Evolutionary conservation across 768 basidiomycete genomes (phyloP).

Genomic region (Psilocybe tampanensis): DNA sequence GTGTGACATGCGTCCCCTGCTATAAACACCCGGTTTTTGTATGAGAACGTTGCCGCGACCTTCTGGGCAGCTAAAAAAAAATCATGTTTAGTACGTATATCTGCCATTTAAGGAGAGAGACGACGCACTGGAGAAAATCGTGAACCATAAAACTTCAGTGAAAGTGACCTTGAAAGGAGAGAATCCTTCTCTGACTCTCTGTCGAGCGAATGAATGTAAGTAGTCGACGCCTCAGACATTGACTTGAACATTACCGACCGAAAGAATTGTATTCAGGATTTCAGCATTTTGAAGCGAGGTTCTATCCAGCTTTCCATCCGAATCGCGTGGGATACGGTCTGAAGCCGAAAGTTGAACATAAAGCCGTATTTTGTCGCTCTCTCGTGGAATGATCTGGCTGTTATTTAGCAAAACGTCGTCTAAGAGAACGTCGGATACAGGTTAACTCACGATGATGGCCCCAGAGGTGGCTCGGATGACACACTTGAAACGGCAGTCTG

Average conservation of each 20-base stretch:
- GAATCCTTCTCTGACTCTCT: conserved; percentile 3
- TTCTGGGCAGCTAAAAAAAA: conserved; percentile 8
- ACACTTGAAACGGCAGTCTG: conserved; percentile 11
- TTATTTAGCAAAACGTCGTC: not conserved
- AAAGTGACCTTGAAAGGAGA: conserved; percentile 5
- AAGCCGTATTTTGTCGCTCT: conserved; percentile 12
- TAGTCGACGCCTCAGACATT: not conserved
- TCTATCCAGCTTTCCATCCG: conserved; percentile 7
- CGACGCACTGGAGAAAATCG: conserved; percentile 11
- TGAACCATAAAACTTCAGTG: conserved; percentile 9
- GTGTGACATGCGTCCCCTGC: conserved; percentile 13
- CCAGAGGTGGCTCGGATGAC: conserved; percentile 8
- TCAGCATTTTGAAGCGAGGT: not conserved
- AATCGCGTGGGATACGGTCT: conserved; percentile 8
- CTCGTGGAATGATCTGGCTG: conserved; percentile 9
- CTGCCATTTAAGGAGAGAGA: too few relatives aligned
- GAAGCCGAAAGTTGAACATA: conserved; percentile 8
- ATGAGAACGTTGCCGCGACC: conserved; percentile 7
- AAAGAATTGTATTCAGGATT: conserved; percentile 2
- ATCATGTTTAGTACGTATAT: too few relatives aligned
- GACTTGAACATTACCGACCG: not conserved
- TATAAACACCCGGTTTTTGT: conserved; percentile 9
- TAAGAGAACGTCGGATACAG: not conserved
- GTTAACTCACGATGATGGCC: conserved; percentile 9
- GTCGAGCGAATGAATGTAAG: too few relatives aligned